Evolutionary conservation across 495 filamentous ascomycete genomes (phyloP), one percentile per base, ranked within the genome.

Genomic region (Cenococcum geophilum): DNA sequence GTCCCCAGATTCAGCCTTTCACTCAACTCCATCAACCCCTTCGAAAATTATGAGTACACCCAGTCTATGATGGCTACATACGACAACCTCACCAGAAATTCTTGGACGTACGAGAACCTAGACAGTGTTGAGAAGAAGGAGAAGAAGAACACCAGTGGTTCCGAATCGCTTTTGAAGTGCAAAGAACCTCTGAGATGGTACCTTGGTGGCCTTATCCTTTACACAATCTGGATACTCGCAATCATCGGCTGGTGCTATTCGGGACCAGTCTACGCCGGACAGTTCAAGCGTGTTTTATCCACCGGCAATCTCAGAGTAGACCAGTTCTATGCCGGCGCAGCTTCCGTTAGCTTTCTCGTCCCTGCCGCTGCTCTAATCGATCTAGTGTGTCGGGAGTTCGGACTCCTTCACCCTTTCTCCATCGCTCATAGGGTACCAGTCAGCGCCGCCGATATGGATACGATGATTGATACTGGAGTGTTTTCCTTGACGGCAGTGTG

Each of bases 321-420:
- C 32, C 57, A 59, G 45, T 59, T 59, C 45, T 59, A 59, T 42
- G 27, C 57, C 45, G 57, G 57, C 21, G 18, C 51, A 40, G 57
- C 57, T 14, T 59, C 57, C 2, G 57, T 59, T 22, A 45, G 21
- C 43, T 51, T 59, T 14, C 23, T 59, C 10, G 57, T 59, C 12
- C 57, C 57, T 23, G 57, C 43, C 14, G 57, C 57, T 8, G 57
- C 57, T 35, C 57, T 59, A 3, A 51, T 59, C 23, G 35, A 45
- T 36, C 57, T 51, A 51, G 27, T 59, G 12, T 59, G 45, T 37
- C 21, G 50, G 20, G 43, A 59, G 25, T 59, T 59, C 47, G 57
- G 57, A 12, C 23, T 59, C 2, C 57, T 59, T 25, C 57, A 59
- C 32, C 57, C 57, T 16, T 59, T 59, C 45, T 59, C 57, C 1